A percentile compares a stretch with the other conserved stretches of the same genome.
phyloP scores from a whole-genome alignment of 139 green algal species.

The Penium margaritaceum region DNA sequence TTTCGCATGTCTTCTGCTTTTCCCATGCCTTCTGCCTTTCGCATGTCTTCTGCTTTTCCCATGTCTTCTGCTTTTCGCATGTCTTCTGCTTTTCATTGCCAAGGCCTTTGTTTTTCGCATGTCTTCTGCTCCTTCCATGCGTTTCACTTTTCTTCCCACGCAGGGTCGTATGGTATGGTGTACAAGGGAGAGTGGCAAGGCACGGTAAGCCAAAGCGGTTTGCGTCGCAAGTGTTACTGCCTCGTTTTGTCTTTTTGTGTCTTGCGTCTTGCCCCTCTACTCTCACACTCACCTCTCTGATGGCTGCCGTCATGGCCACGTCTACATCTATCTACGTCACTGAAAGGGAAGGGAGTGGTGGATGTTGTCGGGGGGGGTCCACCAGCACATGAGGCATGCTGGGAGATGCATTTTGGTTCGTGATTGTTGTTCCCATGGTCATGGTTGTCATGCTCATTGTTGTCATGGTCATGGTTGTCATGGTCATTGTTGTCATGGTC shows the following conservation, averaged over 20 bases:
- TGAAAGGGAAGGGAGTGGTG: background rate
- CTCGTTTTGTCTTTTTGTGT: too few relatives aligned
- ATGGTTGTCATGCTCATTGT: background rate
- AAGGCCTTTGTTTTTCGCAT: conserved; percentile 1
- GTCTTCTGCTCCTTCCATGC: background rate
- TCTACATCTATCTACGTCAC: background rate
- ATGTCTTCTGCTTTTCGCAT: too few relatives aligned
- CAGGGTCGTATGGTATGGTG: conserved; percentile 27
- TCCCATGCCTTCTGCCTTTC: too few relatives aligned
- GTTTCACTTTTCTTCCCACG: background rate
- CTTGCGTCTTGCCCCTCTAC: background rate
- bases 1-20: too few relatives aligned
- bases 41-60: too few relatives aligned
- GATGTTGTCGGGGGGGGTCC: background rate
- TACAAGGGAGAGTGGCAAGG: conserved; percentile 24
- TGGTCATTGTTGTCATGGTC: background rate
- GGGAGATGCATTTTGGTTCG: background rate
- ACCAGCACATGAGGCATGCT: background rate
- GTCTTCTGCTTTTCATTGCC: too few relatives aligned
- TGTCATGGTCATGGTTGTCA: background rate
- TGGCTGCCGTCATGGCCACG: background rate
- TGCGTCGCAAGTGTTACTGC: too few relatives aligned
- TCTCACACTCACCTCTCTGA: background rate
- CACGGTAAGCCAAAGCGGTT: too few relatives aligned
- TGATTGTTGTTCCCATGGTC: background rate